Base-by-base conservation (phyloP, 768 basidiomycete species). In the Rhodotorula graminis region DNA sequence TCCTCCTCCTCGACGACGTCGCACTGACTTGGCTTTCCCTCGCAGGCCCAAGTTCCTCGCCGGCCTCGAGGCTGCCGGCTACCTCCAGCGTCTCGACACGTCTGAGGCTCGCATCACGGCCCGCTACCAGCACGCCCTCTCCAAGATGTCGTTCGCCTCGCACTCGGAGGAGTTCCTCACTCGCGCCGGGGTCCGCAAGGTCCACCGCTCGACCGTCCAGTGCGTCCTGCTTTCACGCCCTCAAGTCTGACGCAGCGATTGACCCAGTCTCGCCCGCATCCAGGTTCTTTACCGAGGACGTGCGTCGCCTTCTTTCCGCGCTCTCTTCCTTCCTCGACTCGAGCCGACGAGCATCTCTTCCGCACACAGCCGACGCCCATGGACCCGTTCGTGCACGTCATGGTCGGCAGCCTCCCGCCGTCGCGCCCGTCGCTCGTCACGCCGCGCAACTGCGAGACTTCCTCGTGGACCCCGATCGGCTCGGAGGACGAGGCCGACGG, bases 181-280 rank as follows among this genome's bases (percentile, higher is more conserved):
- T 6, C 74, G 68, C 6, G 59, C 64, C 27, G 74, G 74, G 31
- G 70, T 75, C 27, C 61, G 44, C 56, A 71, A 71, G 64, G 73
- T 74, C 23, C 74, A 75, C 66, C 64, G 70, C 42, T 69, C 67
- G 59, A 68, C 68, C 46, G 74, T 75, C 42, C 74, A 75, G 63
- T 59, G 40, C 58, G 58, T 42, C 12, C 25, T 33, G 2, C 29
- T 29, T 56, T 3, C 7, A 6, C 31, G 31, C 1, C n/a, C 7
- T 55, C n/a, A 4, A 5, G 31, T 1, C 25, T 19, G 29, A 18
- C 55, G n/a, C 31, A 9, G 3, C 29, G 29, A 19, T 19, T 56
- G 29, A 31, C 29, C n/a, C 27, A 4, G 31, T 33, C 15, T 14
- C 23, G 8, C 56, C 10, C 58, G n/a, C n/a, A n/a, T n/a, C 4